Conservation (phyloP, 495 filamentous ascomycete genomes). For the Penicillium angulare region DNA sequence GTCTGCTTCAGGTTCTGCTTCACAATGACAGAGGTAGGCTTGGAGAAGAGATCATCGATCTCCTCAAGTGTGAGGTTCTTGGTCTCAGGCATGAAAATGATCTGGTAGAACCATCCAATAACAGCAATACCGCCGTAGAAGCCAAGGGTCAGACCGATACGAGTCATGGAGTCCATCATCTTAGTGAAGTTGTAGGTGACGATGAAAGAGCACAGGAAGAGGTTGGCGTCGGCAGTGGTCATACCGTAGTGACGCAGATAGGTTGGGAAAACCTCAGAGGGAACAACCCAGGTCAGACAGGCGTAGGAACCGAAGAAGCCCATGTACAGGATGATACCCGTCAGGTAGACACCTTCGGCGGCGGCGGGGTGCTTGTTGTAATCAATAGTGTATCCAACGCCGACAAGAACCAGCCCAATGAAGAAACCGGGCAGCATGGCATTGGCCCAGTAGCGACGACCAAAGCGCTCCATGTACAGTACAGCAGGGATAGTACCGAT, state of each 20-base stretch:
- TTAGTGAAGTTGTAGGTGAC: constrained; percentile 62
- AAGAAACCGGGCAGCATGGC: constrained; percentile 62
- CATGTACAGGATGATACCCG: constrained; percentile 58
- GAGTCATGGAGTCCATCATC: constrained; percentile 57
- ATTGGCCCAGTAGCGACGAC: constrained; percentile 60
- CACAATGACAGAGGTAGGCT: constrained; percentile 55
- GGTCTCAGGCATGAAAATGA: constrained; percentile 63
- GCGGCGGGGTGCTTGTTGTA: constrained; percentile 32
- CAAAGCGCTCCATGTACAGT: constrained; percentile 59
- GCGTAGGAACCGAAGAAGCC: constrained; percentile 64
- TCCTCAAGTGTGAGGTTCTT: constrained; percentile 63
- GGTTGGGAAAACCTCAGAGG: constrained; percentile 59
- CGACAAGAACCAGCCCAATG: constrained; percentile 56
- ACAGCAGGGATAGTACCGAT: constrained; percentile 59
- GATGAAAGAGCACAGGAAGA: constrained; percentile 61
- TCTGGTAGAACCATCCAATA: constrained; percentile 56
- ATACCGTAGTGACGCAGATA: constrained; percentile 61
- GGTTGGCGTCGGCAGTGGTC: constrained; percentile 53
- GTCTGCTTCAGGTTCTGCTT: constrained; percentile 46
- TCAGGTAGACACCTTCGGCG: constrained; percentile 52
- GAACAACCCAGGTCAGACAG: constrained; percentile 62
- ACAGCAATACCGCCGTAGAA: constrained; percentile 62
- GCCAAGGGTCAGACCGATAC: constrained; percentile 55
- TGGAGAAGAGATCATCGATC: constrained; percentile 57
- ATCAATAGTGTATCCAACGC: constrained; percentile 50